Conservation (phyloP, 140 eudicot species). For the Senecio squalidus region DNA sequence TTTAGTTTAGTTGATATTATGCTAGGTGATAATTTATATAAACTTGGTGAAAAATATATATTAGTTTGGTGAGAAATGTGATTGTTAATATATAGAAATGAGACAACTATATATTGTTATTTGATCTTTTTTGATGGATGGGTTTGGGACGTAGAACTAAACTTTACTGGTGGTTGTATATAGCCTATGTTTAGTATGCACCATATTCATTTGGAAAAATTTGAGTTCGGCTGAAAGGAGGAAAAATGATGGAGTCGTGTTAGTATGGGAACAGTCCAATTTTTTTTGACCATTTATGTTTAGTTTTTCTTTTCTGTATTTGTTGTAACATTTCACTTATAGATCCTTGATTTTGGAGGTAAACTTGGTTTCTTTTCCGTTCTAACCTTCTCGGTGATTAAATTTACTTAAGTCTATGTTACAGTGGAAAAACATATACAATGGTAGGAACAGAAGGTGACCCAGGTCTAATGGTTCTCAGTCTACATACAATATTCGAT, state of each 20-base stretch:
- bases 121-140: background rate
- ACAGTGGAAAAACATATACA: conserved; percentile 91
- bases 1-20: background rate
- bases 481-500: conserved; percentile 74
- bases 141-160: too few relatives aligned
- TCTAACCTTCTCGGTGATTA: conserved; percentile 2
- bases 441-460: conserved; percentile 90
- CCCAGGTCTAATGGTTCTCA: conserved; percentile 96
- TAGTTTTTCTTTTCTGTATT: background rate
- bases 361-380: background rate
- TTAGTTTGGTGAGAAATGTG: background rate
- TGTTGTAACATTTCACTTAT: background rate
- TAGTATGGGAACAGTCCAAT: too few relatives aligned
- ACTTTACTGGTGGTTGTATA: background rate
- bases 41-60: background rate
- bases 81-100: background rate
- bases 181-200: too few relatives aligned
- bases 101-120: background rate
- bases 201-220: conserved; percentile 3
- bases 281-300: background rate
- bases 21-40: background rate
- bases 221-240: too few relatives aligned
- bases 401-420: conserved; percentile 19
- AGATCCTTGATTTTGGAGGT: conserved; percentile 2
- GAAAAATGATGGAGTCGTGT: too few relatives aligned